Percentiles rank a stretch among this genome's conserved stretches.
Conservation (phyloP, 371 early-diverging fungal species). For the Lichtheimia corymbifera region DNA sequence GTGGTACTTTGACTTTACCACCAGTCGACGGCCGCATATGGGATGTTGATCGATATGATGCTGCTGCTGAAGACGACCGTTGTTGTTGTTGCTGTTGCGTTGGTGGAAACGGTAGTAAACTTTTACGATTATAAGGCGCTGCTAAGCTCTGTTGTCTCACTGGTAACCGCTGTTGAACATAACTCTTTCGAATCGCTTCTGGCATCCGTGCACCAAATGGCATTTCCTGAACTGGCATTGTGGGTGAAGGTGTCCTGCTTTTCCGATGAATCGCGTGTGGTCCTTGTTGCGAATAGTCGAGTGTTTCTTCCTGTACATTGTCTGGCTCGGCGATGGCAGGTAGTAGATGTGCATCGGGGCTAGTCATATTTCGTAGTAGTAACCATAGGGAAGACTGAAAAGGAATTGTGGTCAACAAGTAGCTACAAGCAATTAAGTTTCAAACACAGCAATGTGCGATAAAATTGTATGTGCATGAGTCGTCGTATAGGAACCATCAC, state of each 20-base stretch:
- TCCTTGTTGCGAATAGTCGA: constrained; percentile 18
- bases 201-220: constrained; percentile 27
- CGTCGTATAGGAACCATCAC: no score
- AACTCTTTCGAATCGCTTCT: constrained; percentile 36
- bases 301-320: background rate
- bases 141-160: constrained; percentile 47
- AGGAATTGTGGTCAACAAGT: background rate
- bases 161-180: constrained; percentile 44
- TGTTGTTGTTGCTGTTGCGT: background rate
- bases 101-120: background rate
- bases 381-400: background rate
- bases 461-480: background rate
- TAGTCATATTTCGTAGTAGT: constrained; percentile 11
- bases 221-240: background rate
- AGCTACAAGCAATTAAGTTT: background rate
- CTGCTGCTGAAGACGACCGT: background rate
- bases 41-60: background rate
- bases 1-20: background rate
- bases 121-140: constrained; percentile 15
- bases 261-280: constrained; percentile 17
- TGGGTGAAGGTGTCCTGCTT: constrained; percentile 1
- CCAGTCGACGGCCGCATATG: no score
- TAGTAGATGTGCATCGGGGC: constrained; percentile 11
- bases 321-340: constrained; percentile 5
- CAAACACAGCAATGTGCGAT: background rate